phyloP scores from a whole-genome alignment of 1,284 basidiomycete genomes.

The Clitocybe nebularis region DNA sequence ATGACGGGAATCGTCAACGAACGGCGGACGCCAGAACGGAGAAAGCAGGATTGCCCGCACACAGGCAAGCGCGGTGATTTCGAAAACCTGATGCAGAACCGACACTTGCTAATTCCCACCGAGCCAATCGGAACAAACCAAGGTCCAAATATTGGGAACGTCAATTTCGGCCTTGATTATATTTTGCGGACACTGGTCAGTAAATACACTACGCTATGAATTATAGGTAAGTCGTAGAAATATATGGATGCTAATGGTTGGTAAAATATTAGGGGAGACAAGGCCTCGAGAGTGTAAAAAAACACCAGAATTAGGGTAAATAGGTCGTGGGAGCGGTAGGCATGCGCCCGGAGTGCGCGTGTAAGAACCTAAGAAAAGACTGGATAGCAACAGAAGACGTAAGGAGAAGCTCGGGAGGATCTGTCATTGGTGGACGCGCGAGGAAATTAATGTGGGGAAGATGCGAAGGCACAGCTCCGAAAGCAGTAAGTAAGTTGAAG shows the following conservation, averaged over 20 bases:
- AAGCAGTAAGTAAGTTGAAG: constrained; percentile 15
- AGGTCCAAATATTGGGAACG: constrained; percentile 27
- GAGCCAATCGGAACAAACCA: constrained; percentile 45
- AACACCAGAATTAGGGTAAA: constrained; percentile 27
- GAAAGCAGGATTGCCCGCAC: constrained; percentile 41
- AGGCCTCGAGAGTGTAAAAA: constrained; percentile 10
- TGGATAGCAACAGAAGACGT: constrained; percentile 45
- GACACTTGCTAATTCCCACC: constrained; percentile 38
- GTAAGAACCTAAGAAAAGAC: constrained; percentile 35
- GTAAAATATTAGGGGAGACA: constrained; percentile 11
- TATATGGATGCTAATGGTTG: constrained; percentile 16
- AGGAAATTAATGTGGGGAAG: constrained; percentile 35
- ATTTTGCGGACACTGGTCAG: constrained; percentile 10
- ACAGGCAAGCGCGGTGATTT: constrained; percentile 38
- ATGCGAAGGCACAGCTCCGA: constrained; percentile 18
- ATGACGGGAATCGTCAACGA: constrained; percentile 34
- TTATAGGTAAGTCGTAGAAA: constrained; percentile 15
- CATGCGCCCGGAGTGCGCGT: constrained; percentile 40
- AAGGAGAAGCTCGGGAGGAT: constrained; percentile 36
- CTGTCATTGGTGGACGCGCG: constrained; percentile 34
- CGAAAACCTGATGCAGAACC: constrained; percentile 38
- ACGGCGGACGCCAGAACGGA: constrained; percentile 36
- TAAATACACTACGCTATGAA: constrained; percentile 12
- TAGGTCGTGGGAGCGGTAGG: constrained; percentile 40
- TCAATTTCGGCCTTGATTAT: constrained; percentile 17